These are phyloP conservation scores for Drechslera avenae DNA, from an alignment of 2,329 filamentous ascomycete species.

Conservation along the genomic window DNA sequence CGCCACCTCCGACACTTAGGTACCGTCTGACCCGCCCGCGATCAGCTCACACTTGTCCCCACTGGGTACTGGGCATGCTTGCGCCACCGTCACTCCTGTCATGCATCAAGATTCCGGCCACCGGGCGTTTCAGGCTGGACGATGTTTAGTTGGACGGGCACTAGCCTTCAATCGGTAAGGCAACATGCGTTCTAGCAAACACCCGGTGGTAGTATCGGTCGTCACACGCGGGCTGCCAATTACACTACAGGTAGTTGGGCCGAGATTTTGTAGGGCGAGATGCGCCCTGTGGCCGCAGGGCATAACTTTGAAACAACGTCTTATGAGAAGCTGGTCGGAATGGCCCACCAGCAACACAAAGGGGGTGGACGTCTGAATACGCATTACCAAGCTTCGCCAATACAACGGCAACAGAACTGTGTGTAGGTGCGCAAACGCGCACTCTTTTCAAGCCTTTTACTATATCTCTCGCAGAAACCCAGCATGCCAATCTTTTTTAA, in stretches of 20 bases:
- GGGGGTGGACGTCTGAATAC: not conserved
- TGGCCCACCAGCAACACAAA: not conserved
- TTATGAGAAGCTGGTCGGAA: not conserved
- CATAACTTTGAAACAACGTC: slow-evolving; percentile 3
- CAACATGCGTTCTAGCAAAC: slow-evolving; percentile 8
- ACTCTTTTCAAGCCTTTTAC: slow-evolving; percentile 4
- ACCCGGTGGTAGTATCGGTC: slow-evolving; percentile 10
- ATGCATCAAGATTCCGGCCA: slow-evolving; percentile 11
- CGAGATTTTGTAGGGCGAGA: slow-evolving; percentile 8
- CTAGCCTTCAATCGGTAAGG: not conserved
- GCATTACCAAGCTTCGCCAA: not conserved
- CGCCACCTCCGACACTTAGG: slow-evolving; percentile 6
- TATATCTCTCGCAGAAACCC: not conserved
- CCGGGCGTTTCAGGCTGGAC: slow-evolving; percentile 10
- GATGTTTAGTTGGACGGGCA: not conserved
- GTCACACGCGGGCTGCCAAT: not conserved
- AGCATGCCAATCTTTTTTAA: not conserved
- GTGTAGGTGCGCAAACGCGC: not conserved
- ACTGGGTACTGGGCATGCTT: slow-evolving; percentile 2
- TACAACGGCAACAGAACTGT: not conserved
- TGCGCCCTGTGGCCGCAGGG: slow-evolving; percentile 1
- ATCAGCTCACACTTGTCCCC: not conserved
- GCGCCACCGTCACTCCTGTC: not conserved
- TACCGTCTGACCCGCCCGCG: not conserved
- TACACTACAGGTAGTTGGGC: slow-evolving; percentile 3